Percentiles rank a stretch among this genome's conserved stretches.
Evolutionary conservation across 345 rosid species (phyloP).

Genomic region (Moringa oleifera): DNA sequence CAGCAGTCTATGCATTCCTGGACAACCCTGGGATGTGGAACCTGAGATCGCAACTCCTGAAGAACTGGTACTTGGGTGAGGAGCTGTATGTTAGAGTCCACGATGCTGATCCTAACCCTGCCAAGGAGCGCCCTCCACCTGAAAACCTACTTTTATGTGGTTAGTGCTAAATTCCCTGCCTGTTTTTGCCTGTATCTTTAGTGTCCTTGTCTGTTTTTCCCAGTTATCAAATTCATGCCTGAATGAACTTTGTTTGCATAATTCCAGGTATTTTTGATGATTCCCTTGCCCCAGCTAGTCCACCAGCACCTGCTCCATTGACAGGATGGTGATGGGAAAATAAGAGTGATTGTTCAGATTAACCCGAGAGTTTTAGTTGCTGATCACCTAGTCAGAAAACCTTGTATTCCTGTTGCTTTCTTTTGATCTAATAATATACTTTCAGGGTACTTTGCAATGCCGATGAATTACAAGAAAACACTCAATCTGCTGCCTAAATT

Average conservation of each 20-base stretch:
- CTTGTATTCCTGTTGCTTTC: too few relatives aligned
- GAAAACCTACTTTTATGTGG: slow-evolving; percentile 27
- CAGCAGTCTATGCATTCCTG: slow-evolving; percentile 30
- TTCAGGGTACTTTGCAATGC: too few relatives aligned
- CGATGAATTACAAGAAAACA: too few relatives aligned
- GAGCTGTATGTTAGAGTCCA: slow-evolving; percentile 34
- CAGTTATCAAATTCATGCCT: not conserved
- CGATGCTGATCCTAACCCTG: slow-evolving; percentile 30
- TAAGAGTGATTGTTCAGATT: too few relatives aligned
- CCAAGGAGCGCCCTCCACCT: slow-evolving; percentile 34
- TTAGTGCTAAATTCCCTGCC: not conserved
- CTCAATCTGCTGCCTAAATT: too few relatives aligned
- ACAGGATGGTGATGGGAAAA: slow-evolving; percentile 4
- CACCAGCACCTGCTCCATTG: slow-evolving; percentile 17
- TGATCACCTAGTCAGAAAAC: too few relatives aligned
- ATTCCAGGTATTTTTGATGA: slow-evolving; percentile 20
- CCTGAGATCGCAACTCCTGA: slow-evolving; percentile 30
- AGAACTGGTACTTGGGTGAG: slow-evolving; percentile 35
- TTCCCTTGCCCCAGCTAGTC: slow-evolving; percentile 2
- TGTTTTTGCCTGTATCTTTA: too few relatives aligned
- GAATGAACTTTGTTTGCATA: not conserved
- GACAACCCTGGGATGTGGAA: slow-evolving; percentile 51
- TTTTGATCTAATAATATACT: too few relatives aligned
- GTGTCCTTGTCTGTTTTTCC: not conserved
- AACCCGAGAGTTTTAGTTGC: too few relatives aligned